These are phyloP conservation scores for Suillus bovinus DNA, from an alignment of 768 basidiomycete species.

Conservation along the genomic window DNA sequence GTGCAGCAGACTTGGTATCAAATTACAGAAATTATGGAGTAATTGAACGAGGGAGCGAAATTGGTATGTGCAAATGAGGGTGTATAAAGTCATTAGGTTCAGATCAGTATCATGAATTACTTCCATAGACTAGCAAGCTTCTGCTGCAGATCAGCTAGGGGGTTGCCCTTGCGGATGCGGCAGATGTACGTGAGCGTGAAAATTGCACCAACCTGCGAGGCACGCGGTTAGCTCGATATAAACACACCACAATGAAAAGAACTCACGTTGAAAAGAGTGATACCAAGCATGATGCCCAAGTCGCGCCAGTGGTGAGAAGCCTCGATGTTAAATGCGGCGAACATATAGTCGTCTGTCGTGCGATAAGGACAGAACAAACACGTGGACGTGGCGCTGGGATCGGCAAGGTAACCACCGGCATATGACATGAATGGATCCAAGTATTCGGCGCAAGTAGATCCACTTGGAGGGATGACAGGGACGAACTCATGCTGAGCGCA, in stretches of 20 bases:
- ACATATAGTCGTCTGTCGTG: slow-evolving; percentile 54
- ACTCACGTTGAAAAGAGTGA: slow-evolving; percentile 46
- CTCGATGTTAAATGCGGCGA: slow-evolving; percentile 53
- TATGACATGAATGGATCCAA: slow-evolving; percentile 40
- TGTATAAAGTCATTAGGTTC: background rate
- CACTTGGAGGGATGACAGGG: slow-evolving; percentile 47
- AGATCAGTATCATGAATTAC: background rate
- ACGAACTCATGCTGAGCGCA: slow-evolving; percentile 69
- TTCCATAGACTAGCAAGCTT: slow-evolving; percentile 2
- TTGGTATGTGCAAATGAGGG: slow-evolving; percentile 1
- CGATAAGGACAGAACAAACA: slow-evolving; percentile 58
- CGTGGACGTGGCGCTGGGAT: slow-evolving; percentile 35
- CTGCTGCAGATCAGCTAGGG: slow-evolving; percentile 1
- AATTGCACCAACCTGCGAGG: slow-evolving; percentile 25
- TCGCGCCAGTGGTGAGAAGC: slow-evolving; percentile 53
- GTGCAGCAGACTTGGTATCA: background rate
- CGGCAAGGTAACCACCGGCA: slow-evolving; percentile 48
- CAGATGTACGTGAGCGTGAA: slow-evolving; percentile 33
- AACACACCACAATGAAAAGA: too few species aligned
- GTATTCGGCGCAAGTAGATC: slow-evolving; percentile 49
- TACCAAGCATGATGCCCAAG: slow-evolving; percentile 46
- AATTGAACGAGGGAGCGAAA: background rate
- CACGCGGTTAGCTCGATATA: background rate
- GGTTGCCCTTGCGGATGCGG: slow-evolving; percentile 26
- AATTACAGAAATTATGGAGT: background rate